These are phyloP conservation scores for Penstemon davidsonii DNA, from an alignment of 257 asterid genomes.

Conservation along the genomic window DNA sequence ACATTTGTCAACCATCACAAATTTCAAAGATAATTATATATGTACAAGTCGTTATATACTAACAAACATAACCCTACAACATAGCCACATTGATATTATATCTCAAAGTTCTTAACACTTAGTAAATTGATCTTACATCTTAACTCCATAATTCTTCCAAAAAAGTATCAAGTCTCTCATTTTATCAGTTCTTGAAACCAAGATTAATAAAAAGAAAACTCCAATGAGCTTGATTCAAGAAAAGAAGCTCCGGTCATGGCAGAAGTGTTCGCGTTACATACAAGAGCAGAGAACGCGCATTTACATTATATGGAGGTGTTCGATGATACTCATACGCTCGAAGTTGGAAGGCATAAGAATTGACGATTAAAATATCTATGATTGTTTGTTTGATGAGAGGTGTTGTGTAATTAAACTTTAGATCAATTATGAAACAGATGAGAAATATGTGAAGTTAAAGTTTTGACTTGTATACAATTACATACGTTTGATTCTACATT, in stretches of 20 bases:
- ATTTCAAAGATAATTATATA: slow-evolving; percentile 6
- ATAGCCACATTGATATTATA: background rate
- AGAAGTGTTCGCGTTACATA: slow-evolving; percentile 59
- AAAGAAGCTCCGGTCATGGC: slow-evolving; percentile 45
- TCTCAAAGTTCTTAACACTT: background rate
- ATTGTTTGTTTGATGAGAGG: no score
- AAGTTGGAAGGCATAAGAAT: slow-evolving; percentile 44
- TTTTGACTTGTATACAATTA: no score
- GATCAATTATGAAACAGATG: no score
- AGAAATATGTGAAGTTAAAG: no score
- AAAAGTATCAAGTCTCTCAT: background rate
- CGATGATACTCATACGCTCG: slow-evolving; percentile 54
- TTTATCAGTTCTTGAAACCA: slow-evolving; percentile 10
- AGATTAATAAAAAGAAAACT: slow-evolving; percentile 3
- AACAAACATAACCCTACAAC: background rate
- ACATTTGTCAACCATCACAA: slow-evolving; percentile 44
- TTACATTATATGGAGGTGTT: slow-evolving; percentile 85
- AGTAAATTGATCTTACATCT: background rate
- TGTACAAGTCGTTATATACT: background rate
- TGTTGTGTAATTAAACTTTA: no score
- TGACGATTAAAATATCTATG: slow-evolving; percentile 32
- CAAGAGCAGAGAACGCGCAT: slow-evolving; percentile 79
- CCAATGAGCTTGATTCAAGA: slow-evolving; percentile 41
- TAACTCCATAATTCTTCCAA: background rate
- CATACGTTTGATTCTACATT: no score